phyloP scores from a whole-genome alignment of 179 eudicot genomes.

The Patellifolia procumbens region DNA sequence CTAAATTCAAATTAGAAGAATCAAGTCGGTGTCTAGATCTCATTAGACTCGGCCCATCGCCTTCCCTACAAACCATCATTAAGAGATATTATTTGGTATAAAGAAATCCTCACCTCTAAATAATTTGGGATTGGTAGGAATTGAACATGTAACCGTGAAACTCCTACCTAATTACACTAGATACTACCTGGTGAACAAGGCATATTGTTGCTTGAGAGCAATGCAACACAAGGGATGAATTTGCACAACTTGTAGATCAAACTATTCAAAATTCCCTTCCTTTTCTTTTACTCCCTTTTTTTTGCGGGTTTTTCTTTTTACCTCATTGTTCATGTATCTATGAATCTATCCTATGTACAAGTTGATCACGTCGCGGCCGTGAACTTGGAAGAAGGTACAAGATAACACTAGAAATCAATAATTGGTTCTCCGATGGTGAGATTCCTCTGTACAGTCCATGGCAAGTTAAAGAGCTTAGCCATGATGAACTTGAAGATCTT shows the following conservation, averaged over 20 bases:
- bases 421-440: constrained; percentile 70
- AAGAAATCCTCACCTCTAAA: too few species aligned
- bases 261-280: neutral
- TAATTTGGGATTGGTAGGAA: too few species aligned
- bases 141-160: too few species aligned
- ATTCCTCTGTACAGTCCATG: constrained; percentile 64
- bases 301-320: neutral
- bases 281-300: neutral
- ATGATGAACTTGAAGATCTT: constrained; percentile 71
- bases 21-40: too few species aligned
- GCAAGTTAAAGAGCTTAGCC: constrained; percentile 73
- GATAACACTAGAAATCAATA: constrained; percentile 46
- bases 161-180: too few species aligned
- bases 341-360: constrained; percentile 26
- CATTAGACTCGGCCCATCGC: too few species aligned
- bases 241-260: constrained; percentile 3
- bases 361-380: neutral
- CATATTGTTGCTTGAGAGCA: neutral
- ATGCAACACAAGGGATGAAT: neutral
- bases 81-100: too few species aligned
- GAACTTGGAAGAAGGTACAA: neutral
- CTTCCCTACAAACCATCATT: too few species aligned
- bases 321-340: constrained; percentile 16
- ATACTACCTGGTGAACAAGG: too few species aligned
- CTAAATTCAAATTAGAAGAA: too few species aligned